Conservation (phyloP, 805 yeast species). For the Yarrowia sp. region DNA sequence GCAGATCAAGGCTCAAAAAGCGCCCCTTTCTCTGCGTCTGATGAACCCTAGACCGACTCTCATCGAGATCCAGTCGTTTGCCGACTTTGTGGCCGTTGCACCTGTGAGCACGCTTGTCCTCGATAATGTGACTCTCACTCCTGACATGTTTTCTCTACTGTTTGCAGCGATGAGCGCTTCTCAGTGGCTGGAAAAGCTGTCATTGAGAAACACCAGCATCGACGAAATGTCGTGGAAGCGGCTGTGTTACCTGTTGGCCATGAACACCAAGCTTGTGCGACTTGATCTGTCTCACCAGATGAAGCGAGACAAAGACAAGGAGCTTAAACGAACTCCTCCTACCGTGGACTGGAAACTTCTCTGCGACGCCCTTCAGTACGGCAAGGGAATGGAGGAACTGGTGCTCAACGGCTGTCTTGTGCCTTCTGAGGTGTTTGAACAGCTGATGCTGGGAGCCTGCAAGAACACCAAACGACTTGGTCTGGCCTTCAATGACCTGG, state of each 20-base stretch:
- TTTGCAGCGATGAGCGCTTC: conserved; percentile 73
- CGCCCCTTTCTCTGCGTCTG: conserved; percentile 75
- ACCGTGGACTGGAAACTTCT: conserved; percentile 79
- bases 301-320: conserved; percentile 28
- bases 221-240: conserved; percentile 77
- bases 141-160: conserved; percentile 78
- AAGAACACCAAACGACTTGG: conserved; percentile 70
- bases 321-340: conserved; percentile 18
- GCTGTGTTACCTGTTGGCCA: conserved; percentile 74
- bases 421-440: conserved; percentile 56
- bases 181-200: conserved; percentile 69
- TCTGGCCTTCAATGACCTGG: conserved; percentile 74
- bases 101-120: conserved; percentile 77
- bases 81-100: conserved; percentile 86
- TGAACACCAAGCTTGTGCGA: conserved; percentile 61
- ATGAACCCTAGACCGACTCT: conserved; percentile 89
- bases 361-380: conserved; percentile 67
- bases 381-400: conserved; percentile 82
- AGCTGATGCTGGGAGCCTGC: conserved; percentile 67
- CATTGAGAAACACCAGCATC: conserved; percentile 79
- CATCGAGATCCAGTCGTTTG: conserved; percentile 84
- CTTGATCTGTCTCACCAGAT: conserved; percentile 74
- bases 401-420: conserved; percentile 77
- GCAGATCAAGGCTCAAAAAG: conserved; percentile 77
- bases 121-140: conserved; percentile 78